Percentiles rank a stretch among this genome's conserved stretches.
Evolutionary conservation across 2,329 filamentous ascomycete genomes (phyloP).

Genomic region (Exophiala spinifera): DNA sequence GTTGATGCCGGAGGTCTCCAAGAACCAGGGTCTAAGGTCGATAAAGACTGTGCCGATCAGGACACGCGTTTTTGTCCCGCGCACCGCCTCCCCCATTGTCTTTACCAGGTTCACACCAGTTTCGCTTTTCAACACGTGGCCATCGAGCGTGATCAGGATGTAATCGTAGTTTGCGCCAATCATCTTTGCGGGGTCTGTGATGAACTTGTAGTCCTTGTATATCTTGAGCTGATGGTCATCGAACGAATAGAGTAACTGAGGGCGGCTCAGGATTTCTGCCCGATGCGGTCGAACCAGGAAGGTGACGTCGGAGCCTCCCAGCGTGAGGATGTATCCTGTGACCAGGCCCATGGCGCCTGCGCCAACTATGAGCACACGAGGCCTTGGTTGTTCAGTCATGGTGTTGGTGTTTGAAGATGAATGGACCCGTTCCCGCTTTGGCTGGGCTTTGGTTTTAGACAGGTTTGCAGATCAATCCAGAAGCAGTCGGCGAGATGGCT

Average conservation of each 20-base stretch:
- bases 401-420: background rate
- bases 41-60: slow-evolving; percentile 3
- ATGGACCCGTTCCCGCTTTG: too few species aligned
- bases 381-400: background rate
- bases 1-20: background rate
- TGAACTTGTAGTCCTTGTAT: slow-evolving; percentile 1
- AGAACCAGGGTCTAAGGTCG: slow-evolving; percentile 3
- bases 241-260: slow-evolving; percentile 1
- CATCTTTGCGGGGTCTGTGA: slow-evolving; percentile 1
- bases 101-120: slow-evolving; percentile 1
- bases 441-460: too few species aligned
- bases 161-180: slow-evolving; percentile 3
- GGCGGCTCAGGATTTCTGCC: background rate
- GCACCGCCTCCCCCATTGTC: background rate
- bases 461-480: too few species aligned
- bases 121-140: slow-evolving; percentile 4
- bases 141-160: slow-evolving; percentile 5
- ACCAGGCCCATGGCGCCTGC: slow-evolving; percentile 7
- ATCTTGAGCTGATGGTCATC: slow-evolving; percentile 7
- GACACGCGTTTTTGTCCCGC: background rate
- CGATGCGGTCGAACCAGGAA: slow-evolving; percentile 7
- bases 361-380: slow-evolving; percentile 1
- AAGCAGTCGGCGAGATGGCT: too few species aligned
- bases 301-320: background rate
- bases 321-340: slow-evolving; percentile 2